A percentile compares a stretch with the other conserved stretches of the same genome.
Evolutionary conservation across 129 eudicot species (phyloP).

Genomic region (Erigeron canadensis): DNA sequence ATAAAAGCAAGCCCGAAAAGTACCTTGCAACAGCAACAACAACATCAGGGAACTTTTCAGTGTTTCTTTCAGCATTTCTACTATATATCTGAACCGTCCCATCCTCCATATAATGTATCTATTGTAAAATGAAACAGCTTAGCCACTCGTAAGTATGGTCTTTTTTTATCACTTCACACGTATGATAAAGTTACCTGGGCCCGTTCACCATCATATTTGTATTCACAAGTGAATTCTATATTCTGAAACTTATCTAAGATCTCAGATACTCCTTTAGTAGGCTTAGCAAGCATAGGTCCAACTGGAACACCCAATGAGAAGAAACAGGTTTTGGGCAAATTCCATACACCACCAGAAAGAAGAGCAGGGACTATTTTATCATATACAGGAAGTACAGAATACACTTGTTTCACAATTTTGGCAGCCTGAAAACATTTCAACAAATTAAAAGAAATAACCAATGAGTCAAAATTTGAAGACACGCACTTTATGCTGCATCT

Average conservation of each 20-base stretch:
- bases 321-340: constrained; percentile 68
- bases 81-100: constrained; percentile 97
- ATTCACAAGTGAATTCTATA: constrained; percentile 93
- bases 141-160: background rate
- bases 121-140: constrained; percentile 1
- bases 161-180: background rate
- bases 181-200: constrained; percentile 68
- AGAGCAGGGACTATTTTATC: constrained; percentile 83
- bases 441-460: background rate
- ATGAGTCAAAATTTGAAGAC: background rate
- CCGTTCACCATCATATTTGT: constrained; percentile 97
- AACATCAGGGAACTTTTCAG: constrained; percentile 95
- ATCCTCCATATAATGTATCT: constrained; percentile 93
- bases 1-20: background rate
- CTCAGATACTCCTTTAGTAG: constrained; percentile 96
- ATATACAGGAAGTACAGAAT: constrained; percentile 90
- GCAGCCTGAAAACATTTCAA: constrained; percentile 55
- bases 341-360: constrained; percentile 79
- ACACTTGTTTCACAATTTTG: constrained; percentile 85
- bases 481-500: background rate
- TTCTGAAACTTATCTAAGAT: constrained; percentile 93
- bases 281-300: constrained; percentile 97
- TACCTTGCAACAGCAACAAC: constrained; percentile 72
- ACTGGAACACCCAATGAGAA: constrained; percentile 91
- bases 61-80: constrained; percentile 92